Evolutionary conservation across 768 basidiomycete species (phyloP), one percentile per base, ranked within the genome.

Genomic region (Tylopilus rubrobrunneus): DNA sequence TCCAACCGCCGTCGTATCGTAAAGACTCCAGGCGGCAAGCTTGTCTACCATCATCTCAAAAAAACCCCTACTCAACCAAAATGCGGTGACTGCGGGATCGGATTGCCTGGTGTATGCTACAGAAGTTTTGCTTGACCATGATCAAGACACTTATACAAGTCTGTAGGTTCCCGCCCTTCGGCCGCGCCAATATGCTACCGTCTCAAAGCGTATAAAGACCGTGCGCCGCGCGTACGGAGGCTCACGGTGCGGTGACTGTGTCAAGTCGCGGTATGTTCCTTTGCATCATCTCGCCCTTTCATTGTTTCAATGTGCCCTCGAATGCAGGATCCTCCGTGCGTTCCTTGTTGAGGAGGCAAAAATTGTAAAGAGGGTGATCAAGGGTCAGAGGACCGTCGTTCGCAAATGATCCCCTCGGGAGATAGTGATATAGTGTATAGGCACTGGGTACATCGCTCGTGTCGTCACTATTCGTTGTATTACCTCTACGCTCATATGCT

Each of bases 291-390:
- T 25, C 34, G 27, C n/a, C 53, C n/a, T 45, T 44, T 23, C 12
- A 39, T 45, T 37, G 7, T 52, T 29, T 55, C 17, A 48, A 21
- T 11, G 21, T 37, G n/a, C 42, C 33, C 37, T 37, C 39, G 7
- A 23, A 7, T 47, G 0, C 58, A 98, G 97, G 59, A 95, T 99
- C 65, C 87, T 98, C 64, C 91, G 97, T 56, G 94, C 97, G 59
- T 99, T 99, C 86, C 77, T 99, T 56, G 91, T 99, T 39, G 97
- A 98, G 81, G 97, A 99, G 80, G 97, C 97, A 43, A 98, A 98
- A 81, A 98, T 99, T 66, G 97, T 99, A 70, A 99, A 99, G 87
- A 88, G 84, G 77, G 96, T 98, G 64, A 94, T 98, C 82, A 97
- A 97, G 81, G 87, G 88, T 69, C 92, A 83, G 72, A 70, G 65